These are phyloP conservation scores for Rosa multiflora DNA, from an alignment of 306 rosid species.

Conservation along the genomic window DNA sequence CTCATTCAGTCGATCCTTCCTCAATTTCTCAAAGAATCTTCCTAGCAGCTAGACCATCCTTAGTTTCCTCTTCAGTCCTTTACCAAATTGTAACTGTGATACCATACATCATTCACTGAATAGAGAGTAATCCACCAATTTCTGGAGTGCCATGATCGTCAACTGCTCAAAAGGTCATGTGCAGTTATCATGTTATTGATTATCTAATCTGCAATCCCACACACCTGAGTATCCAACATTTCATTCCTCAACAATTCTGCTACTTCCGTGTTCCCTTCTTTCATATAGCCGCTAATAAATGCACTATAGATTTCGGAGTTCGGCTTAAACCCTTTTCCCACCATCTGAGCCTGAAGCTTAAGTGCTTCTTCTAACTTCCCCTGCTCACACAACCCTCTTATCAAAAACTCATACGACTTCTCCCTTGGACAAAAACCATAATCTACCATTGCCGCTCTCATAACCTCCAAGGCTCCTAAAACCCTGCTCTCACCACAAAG, in stretches of 20 bases:
- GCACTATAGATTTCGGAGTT: conserved; percentile 50
- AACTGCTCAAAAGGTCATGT: neutral
- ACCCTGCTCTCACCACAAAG: conserved; percentile 51
- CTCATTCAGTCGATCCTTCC: conserved; percentile 77
- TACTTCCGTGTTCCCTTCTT: conserved; percentile 59
- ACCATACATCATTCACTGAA: neutral
- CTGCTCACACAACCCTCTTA: conserved; percentile 55
- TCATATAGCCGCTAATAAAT: conserved; percentile 54
- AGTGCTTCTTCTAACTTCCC: conserved; percentile 64
- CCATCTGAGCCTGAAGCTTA: conserved; percentile 84
- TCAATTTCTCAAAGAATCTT: conserved; percentile 76
- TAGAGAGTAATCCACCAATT: conserved; percentile 11
- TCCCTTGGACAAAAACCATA: conserved; percentile 42
- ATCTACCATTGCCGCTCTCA: conserved; percentile 35
- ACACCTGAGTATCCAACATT: conserved; percentile 35
- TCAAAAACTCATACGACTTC: conserved; percentile 58
- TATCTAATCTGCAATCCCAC: neutral
- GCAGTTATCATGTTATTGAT: neutral
- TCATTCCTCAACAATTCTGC: conserved; percentile 60
- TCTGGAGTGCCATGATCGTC: neutral
- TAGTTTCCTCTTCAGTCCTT: conserved; percentile 48
- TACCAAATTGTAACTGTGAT: conserved; percentile 30
- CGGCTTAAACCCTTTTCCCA: conserved; percentile 63
- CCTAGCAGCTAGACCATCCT: conserved; percentile 63
- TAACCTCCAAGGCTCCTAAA: conserved; percentile 50